Percentiles rank a stretch among this genome's conserved stretches.
These are phyloP conservation scores for Podila horticola DNA, from an alignment of 192 early-diverging fungal genomes.

Conservation along the genomic window DNA sequence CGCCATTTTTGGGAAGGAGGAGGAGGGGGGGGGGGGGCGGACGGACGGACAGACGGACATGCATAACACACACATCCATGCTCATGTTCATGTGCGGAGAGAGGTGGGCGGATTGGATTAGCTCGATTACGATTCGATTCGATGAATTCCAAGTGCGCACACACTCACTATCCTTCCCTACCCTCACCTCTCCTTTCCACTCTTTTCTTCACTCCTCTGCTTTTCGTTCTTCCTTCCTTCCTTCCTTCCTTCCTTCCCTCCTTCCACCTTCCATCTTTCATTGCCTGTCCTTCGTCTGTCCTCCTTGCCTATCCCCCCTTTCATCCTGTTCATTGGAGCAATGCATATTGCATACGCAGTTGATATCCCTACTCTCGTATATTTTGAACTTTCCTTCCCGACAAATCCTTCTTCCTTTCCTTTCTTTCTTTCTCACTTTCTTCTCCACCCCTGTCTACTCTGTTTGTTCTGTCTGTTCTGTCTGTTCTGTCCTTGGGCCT, in stretches of 20 bases:
- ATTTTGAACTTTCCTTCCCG: background rate
- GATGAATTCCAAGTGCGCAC: background rate
- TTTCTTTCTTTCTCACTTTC: background rate
- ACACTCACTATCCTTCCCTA: background rate
- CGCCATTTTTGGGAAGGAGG: background rate
- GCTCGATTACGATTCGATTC: background rate
- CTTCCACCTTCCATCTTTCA: background rate
- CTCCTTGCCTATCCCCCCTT: background rate
- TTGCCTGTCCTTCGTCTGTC: background rate
- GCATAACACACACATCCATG: background rate
- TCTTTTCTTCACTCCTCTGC: background rate
- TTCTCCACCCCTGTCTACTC: background rate
- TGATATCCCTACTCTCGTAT: background rate
- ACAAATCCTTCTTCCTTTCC: background rate
- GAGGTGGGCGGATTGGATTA: too few relatives aligned
- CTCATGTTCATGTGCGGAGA: too few relatives aligned
- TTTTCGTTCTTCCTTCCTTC: background rate
- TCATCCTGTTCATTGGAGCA: too few relatives aligned
- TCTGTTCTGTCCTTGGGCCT: background rate
- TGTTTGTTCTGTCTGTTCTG: too few relatives aligned
- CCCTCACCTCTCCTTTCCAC: background rate
- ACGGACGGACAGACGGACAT: background rate
- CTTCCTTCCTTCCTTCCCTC: background rate
- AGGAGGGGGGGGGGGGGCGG: background rate
- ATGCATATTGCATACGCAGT: too few relatives aligned